Conservation (phyloP, 768 basidiomycete species). For the Tubosaeta brunneosetosa region DNA sequence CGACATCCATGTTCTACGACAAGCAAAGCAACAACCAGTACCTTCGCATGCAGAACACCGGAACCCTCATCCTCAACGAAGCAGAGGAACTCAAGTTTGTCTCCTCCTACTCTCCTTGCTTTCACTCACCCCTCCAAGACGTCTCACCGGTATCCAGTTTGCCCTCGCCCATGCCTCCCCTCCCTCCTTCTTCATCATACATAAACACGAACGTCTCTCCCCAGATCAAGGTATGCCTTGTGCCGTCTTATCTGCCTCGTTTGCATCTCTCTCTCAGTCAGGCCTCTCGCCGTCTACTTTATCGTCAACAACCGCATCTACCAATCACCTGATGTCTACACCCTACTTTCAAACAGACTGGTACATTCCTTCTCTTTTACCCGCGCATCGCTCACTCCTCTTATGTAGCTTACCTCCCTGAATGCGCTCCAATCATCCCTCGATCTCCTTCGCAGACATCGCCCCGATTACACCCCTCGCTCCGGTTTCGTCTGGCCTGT, state of each 20-base stretch:
- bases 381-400: not conserved
- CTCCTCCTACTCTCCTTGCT: not conserved
- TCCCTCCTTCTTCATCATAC: conserved; percentile 82
- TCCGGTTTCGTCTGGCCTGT: conserved; percentile 87
- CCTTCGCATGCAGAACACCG: conserved; percentile 90
- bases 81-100: conserved; percentile 72
- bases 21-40: conserved; percentile 92
- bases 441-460: conserved; percentile 63
- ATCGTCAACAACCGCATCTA: conserved; percentile 88
- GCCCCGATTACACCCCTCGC: conserved; percentile 80
- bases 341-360: conserved; percentile 77
- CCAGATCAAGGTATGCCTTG: conserved; percentile 68
- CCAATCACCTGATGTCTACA: conserved; percentile 81
- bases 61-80: conserved; percentile 71
- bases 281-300: conserved; percentile 78
- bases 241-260: not conserved
- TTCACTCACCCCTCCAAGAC: conserved; percentile 39
- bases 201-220: conserved; percentile 80
- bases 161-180: conserved; percentile 76
- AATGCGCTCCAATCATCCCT: conserved; percentile 73
- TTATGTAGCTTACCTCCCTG: conserved; percentile 57
- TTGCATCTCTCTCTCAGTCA: conserved; percentile 41
- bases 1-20: conserved; percentile 90
- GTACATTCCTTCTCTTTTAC: conserved; percentile 37
- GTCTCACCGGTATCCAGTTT: conserved; percentile 85